Evolutionary conservation across 148 eudicot genomes (phyloP), one percentile per base, ranked within the genome.

Genomic region (Oxyria digyna): DNA sequence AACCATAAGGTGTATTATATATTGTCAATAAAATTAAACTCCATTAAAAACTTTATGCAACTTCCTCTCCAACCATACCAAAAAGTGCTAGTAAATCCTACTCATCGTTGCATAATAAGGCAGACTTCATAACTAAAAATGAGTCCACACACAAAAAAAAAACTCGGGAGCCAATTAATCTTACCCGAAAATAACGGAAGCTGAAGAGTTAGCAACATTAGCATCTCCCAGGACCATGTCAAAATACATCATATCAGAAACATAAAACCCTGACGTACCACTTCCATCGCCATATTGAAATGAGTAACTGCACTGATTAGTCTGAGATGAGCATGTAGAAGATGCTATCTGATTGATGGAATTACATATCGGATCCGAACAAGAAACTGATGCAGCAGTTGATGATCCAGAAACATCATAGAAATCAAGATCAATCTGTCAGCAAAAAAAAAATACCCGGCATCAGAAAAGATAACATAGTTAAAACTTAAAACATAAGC

Each of bases 211-310:
- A 26, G 82, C 86, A 42, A 76, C 62, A 72, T 82, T 59, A 27
- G 97, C 81, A 67, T 84, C 52, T 55, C 91, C 96, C 29, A 88
- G 64, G 69, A 94, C 70, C 72, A 85, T 84, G 74, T 94, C 87
- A 78, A 88, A 90, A 79, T 82, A 83, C 18, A 90, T 71, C 78
- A 94, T 33, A 81, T 94, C 97, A 69, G 90, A 78, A 17, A 91
- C 79, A 72, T 94, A 94, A 76, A 59, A 79, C 55, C 99, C 97
- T 57, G 89, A 68, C 37, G 99, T 94, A 52, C 92, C 92, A 76
- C 99, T 94, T 73, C 97, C 99, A 82, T 94, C 97, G 71, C 96
- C 97, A 75, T 90, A 94, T 69, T 75, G 83, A 69, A 94, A 87
- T 3, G 86, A 69, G 78, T 86, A 94, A 71, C 83, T 78, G 29